Evolutionary conservation across 2,329 filamentous ascomycete genomes (phyloP).

Genomic region (Pyrenochaeta sp.): DNA sequence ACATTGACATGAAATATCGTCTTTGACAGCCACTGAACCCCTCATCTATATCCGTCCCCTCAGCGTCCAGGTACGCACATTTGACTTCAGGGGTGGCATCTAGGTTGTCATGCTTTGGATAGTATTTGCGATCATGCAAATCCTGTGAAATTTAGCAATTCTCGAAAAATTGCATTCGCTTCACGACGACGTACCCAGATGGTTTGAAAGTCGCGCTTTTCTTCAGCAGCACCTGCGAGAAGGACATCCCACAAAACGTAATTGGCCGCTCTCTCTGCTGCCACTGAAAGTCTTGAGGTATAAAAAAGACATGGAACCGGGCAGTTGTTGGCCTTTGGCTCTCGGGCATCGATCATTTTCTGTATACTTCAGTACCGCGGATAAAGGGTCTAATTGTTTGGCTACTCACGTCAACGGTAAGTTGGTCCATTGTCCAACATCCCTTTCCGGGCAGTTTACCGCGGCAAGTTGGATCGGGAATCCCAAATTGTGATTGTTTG

Average conservation of each 20-base stretch:
- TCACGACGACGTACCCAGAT: neutral
- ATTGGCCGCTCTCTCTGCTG: conserved; percentile 7
- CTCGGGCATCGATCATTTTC: conserved; percentile 3
- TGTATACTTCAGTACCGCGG: neutral
- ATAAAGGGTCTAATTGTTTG: neutral
- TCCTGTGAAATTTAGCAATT: conserved; percentile 6
- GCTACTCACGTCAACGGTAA: conserved; percentile 4
- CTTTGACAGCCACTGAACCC: conserved; percentile 8
- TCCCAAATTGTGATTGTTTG: neutral
- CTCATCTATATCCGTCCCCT: neutral
- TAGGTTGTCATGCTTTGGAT: conserved; percentile 3
- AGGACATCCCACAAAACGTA: conserved; percentile 5
- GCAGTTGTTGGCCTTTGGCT: neutral
- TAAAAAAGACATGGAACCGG: conserved; percentile 5
- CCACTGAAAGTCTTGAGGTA: conserved; percentile 1
- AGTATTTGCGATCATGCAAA: conserved; percentile 10
- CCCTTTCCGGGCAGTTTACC: neutral
- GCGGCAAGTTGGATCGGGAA: conserved; percentile 5
- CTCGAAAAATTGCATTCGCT: conserved; percentile 1
- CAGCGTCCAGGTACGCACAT: conserved; percentile 4
- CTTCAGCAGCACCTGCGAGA: conserved; percentile 1
- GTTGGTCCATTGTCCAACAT: conserved; percentile 1
- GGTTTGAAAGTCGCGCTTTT: conserved; percentile 1
- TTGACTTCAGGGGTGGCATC: conserved; percentile 5
- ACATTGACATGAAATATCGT: conserved; percentile 15